Base-by-base conservation (phyloP, 2,329 filamentous ascomycete genomes). In the Cladosporium phlei region DNA sequence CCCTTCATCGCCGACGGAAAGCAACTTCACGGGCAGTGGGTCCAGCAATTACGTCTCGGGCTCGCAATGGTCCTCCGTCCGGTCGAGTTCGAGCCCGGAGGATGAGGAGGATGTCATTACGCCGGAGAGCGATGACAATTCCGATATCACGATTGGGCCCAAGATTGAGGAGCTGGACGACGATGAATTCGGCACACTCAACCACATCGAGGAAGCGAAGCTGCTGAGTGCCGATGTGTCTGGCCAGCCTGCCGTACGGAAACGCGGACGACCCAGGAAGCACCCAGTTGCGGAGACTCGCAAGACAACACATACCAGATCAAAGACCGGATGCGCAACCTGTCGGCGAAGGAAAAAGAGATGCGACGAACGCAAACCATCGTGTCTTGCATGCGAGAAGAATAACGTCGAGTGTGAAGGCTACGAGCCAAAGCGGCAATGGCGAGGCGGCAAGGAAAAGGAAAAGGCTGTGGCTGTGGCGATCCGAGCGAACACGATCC, bases 331-430 rank as follows among this genome's bases (percentile, higher is more conserved):
- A 6, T 79, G 77, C 59, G 75, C 76, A 40, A 81, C 78, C 45
- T 81, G 78, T 66, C 68, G 77, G 44, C 70, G 75, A 53, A 69
- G 78, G 46, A 80, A 80, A 66, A 80, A 80, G 72, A 80, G 80
- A 61, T 80, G 77, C 57, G 71, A 75, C 54, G 72, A 74, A 56
- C 69, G 69, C 34, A 71, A 68, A 54, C 69, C 70, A 28, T 61
- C 61, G 32, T 75, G 86, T 58, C 76, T 88, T 66, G 94, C 94
- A 59, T 95, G 89, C 61, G 85, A 93, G 68, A 95, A 95, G 74
- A 95, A 95, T 64, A 88, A 88, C 7, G 87, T 95, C 10, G 80
- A 90, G 10, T 95, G 89, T 62, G 88, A 95, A 67, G 89, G 89
- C 10, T 95, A 95, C 61, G 86, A 87, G 40, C 85, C 88, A 52